These are phyloP conservation scores for Fusarium sp. DNA, from an alignment of 2,329 filamentous ascomycete species.

Conservation along the genomic window DNA sequence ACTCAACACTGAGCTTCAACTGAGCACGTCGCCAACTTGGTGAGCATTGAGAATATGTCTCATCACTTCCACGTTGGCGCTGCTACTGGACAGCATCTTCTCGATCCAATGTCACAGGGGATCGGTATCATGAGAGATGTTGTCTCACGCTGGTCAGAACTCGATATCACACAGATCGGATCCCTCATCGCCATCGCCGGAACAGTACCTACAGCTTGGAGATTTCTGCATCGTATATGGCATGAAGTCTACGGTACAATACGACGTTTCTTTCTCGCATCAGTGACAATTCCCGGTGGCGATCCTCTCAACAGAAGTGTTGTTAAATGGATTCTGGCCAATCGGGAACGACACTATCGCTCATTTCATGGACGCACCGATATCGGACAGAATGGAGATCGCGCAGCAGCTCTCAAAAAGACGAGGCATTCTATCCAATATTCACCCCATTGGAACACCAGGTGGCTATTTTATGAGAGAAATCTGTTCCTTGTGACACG, in stretches of 20 bases:
- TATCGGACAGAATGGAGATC: constrained; percentile 46
- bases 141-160: constrained; percentile 53
- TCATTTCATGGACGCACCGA: constrained; percentile 58
- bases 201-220: constrained; percentile 53
- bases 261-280: constrained; percentile 55
- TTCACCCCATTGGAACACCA: constrained; percentile 55
- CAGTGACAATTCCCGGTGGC: constrained; percentile 54
- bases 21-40: neutral
- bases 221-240: constrained; percentile 50
- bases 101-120: constrained; percentile 47
- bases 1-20: neutral
- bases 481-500: constrained; percentile 58
- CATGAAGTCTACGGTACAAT: constrained; percentile 53
- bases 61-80: constrained; percentile 37
- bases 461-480: constrained; percentile 61
- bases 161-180: constrained; percentile 58
- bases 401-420: constrained; percentile 54
- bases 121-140: constrained; percentile 50
- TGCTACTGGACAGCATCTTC: constrained; percentile 26
- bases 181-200: constrained; percentile 57
- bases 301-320: constrained; percentile 58
- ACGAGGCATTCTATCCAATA: constrained; percentile 55
- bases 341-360: constrained; percentile 52
- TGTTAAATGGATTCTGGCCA: constrained; percentile 56
- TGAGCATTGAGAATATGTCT: constrained; percentile 28